phyloP scores from a whole-genome alignment of 495 filamentous ascomycete species.

The Saxispiralis lemnorum region DNA sequence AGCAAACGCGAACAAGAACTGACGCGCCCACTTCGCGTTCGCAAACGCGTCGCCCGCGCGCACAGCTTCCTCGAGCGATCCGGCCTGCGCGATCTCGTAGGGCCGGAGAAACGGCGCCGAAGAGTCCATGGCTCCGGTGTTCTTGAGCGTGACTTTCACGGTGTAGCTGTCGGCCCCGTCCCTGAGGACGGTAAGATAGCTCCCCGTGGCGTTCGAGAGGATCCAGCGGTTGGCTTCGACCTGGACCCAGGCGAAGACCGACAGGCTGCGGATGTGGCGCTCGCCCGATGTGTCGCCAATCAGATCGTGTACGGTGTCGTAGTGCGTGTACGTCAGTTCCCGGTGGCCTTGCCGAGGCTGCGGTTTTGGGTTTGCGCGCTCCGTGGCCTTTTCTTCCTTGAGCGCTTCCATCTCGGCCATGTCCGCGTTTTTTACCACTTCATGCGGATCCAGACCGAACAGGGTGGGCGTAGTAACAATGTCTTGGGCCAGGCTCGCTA shows the following conservation, averaged over 20 bases:
- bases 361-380: slow-evolving; percentile 2
- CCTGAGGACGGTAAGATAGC: slow-evolving; percentile 32
- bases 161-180: slow-evolving; percentile 12
- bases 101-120: slow-evolving; percentile 42
- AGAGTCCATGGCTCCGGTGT: slow-evolving; percentile 18
- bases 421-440: slow-evolving; percentile 47
- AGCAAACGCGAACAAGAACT: slow-evolving; percentile 38
- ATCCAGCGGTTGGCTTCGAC: slow-evolving; percentile 47
- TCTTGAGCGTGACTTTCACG: slow-evolving; percentile 12
- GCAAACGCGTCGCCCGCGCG: slow-evolving; percentile 74
- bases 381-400: slow-evolving; percentile 27
- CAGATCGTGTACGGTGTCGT: slow-evolving; percentile 74
- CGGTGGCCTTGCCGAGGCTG: slow-evolving; percentile 1
- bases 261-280: slow-evolving; percentile 57
- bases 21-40: slow-evolving; percentile 37
- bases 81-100: slow-evolving; percentile 39
- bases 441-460: slow-evolving; percentile 80
- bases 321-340: slow-evolving; percentile 59
- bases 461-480: slow-evolving; percentile 81
- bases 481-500: slow-evolving; percentile 59
- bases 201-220: slow-evolving; percentile 37
- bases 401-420: slow-evolving; percentile 38
- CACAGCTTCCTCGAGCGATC: slow-evolving; percentile 51
- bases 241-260: slow-evolving; percentile 62
- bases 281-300: slow-evolving; percentile 67